Evolutionary conservation across 1,284 basidiomycete genomes (phyloP), one percentile per base, ranked within the genome.

Genomic region (Mycena citricolor): DNA sequence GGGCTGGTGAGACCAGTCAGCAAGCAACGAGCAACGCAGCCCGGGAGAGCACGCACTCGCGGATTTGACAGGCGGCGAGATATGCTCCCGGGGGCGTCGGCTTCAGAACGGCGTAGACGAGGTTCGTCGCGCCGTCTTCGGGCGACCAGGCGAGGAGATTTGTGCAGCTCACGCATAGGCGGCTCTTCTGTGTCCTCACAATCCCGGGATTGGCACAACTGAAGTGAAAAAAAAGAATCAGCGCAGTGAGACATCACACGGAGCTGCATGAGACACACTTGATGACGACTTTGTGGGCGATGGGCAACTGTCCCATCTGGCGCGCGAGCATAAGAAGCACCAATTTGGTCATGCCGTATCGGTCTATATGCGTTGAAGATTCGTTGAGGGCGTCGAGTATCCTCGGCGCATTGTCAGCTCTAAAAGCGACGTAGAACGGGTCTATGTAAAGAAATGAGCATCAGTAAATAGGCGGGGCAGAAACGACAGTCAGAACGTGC

Each of bases 191-290:
- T n/a, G n/a, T n/a, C n/a, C n/a, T n/a, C n/a, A n/a, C n/a, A n/a
- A 39, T 29, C n/a, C 39, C 42, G 4, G 47, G 47, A 26, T 49
- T 32, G 28, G 32, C 42, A 11, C 39, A 41, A n/a, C 47, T 49
- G 4, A 5, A 25, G 3, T 13, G 5, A 6, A 16, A 26, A 17
- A 35, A 22, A 1, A 16, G 1, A n/a, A 17, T 7, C 6, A 20
- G 11, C 22, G 25, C 17, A 11, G 5, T 22, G 19, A 17, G 25
- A 30, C 16, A 21, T 10, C 19, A 25, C 5, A 39, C 17, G 16
- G 8, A 4, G 17, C 20, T n/a, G 4, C 29, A 34, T 2, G 11
- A 26, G 16, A 24, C 38, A 3, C 34, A 50, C 48, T 46, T 50
- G 34, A 50, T 44, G 2, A 46, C 48, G 7, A 50, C 35, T 4